Evolutionary conservation across 805 yeast genomes (phyloP).

Genomic region (Schwanniomyces sp.): DNA sequence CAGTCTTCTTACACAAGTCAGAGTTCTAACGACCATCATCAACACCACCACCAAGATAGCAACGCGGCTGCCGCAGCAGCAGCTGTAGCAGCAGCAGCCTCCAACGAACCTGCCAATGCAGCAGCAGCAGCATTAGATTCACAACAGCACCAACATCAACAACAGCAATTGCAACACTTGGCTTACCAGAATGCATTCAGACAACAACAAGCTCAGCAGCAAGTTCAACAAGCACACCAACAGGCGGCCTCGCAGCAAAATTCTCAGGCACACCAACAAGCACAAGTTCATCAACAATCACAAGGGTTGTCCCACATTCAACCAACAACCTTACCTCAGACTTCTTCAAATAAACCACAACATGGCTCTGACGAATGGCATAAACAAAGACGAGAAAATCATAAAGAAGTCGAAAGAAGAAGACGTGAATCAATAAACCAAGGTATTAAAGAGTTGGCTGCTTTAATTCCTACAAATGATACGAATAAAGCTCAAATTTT

Average conservation of each 20-base stretch:
- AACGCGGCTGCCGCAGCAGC: conserved; percentile 36
- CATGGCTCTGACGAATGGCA: conserved; percentile 88
- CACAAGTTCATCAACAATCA: conserved; percentile 13
- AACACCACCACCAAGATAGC: conserved; percentile 5
- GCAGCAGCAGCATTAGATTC: conserved; percentile 16
- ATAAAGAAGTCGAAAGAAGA: conserved; percentile 93
- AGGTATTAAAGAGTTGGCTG: conserved; percentile 81
- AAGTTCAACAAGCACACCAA: conserved; percentile 12
- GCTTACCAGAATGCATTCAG: conserved; percentile 13
- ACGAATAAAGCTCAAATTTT: conserved; percentile 89
- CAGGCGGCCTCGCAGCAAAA: conserved; percentile 7
- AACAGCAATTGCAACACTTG: conserved; percentile 17
- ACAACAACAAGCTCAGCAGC: conserved; percentile 20
- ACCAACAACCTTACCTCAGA: conserved; percentile 31
- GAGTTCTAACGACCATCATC: conserved; percentile 10
- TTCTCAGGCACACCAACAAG: conserved; percentile 9
- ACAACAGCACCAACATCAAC: conserved; percentile 18
- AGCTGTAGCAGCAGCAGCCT: conserved; percentile 34
- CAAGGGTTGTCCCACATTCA: conserved; percentile 20
- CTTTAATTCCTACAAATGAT: conserved; percentile 77
- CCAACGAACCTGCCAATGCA: conserved; percentile 29
- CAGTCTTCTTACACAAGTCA: conserved; percentile 31
- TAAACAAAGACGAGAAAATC: conserved; percentile 79
- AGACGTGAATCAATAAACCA: conserved; percentile 84
- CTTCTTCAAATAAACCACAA: conserved; percentile 44